These are phyloP conservation scores for Nepenthes gracilis DNA, from an alignment of 148 eudicot species.

Conservation along the genomic window DNA sequence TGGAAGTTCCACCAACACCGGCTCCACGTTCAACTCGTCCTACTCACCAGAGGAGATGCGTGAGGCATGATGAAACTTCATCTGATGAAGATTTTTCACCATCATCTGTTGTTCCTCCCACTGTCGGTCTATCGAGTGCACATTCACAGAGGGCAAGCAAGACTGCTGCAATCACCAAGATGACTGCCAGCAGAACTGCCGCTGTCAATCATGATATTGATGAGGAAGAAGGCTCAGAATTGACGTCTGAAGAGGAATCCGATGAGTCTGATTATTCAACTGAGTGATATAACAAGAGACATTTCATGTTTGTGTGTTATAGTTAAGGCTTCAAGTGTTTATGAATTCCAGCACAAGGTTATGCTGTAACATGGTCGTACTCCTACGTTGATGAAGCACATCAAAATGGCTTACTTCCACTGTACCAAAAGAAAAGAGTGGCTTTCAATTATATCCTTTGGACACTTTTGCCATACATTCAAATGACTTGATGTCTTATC, in stretches of 20 bases:
- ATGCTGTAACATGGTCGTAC: too few relatives aligned
- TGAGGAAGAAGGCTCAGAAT: slow-evolving; percentile 35
- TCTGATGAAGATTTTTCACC: slow-evolving; percentile 61
- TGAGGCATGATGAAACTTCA: slow-evolving; percentile 45
- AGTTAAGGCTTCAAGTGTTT: too few relatives aligned
- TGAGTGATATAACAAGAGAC: too few relatives aligned
- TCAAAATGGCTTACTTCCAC: too few relatives aligned
- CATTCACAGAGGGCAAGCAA: slow-evolving; percentile 93
- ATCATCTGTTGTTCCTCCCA: slow-evolving; percentile 34
- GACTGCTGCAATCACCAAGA: slow-evolving; percentile 72
- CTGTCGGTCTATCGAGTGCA: slow-evolving; percentile 24
- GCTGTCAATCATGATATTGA: slow-evolving; percentile 28
- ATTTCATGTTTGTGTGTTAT: too few relatives aligned
- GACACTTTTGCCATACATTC: too few relatives aligned
- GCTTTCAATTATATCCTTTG: too few relatives aligned
- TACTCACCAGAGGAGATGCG: slow-evolving; percentile 43
- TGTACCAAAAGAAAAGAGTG: too few relatives aligned
- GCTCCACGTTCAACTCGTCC: slow-evolving; percentile 45
- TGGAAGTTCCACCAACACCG: slow-evolving; percentile 63
- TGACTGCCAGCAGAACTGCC: slow-evolving; percentile 34
- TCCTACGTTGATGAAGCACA: too few relatives aligned
- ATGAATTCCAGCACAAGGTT: too few relatives aligned
- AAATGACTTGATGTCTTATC: too few relatives aligned
- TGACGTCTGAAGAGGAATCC: slow-evolving; percentile 53
- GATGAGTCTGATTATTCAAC: slow-evolving; percentile 1